Conservation (phyloP, 1,284 basidiomycete genomes). For the Cystobasidiaceae sp. region DNA sequence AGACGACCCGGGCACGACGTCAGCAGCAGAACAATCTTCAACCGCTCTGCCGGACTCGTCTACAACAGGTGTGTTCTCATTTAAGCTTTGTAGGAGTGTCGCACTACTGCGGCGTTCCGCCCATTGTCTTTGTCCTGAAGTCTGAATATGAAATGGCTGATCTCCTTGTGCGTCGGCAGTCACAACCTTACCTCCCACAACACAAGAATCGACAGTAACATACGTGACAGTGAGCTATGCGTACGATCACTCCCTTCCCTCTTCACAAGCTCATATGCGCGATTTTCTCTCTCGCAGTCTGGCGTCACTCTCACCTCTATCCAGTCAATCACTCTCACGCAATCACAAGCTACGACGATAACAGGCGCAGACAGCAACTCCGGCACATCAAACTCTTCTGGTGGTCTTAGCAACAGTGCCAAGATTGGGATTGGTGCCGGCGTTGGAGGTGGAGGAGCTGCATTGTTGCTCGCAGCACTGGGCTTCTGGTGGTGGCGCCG, state of each 20-base stretch:
- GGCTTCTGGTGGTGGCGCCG: constrained; percentile 20
- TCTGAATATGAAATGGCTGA: too few relatives aligned
- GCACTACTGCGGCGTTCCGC: not conserved
- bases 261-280: not conserved
- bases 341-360: not conserved
- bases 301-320: constrained; percentile 28
- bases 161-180: not conserved
- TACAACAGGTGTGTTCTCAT: not conserved
- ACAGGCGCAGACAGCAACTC: not conserved
- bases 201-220: constrained; percentile 14
- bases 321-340: constrained; percentile 16
- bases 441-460: constrained; percentile 13
- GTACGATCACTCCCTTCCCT: not conserved
- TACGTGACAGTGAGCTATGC: not conserved
- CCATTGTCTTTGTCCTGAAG: too few relatives aligned
- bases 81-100: not conserved
- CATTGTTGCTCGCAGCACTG: not conserved
- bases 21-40: not conserved
- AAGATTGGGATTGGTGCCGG: constrained; percentile 27
- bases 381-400: not conserved
- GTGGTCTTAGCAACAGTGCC: constrained; percentile 9
- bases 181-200: not conserved
- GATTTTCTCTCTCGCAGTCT: not conserved
- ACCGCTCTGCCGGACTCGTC: not conserved
- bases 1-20: not conserved